Conservation (phyloP, 148 eudicot genomes). For the Nepenthes gracilis region DNA sequence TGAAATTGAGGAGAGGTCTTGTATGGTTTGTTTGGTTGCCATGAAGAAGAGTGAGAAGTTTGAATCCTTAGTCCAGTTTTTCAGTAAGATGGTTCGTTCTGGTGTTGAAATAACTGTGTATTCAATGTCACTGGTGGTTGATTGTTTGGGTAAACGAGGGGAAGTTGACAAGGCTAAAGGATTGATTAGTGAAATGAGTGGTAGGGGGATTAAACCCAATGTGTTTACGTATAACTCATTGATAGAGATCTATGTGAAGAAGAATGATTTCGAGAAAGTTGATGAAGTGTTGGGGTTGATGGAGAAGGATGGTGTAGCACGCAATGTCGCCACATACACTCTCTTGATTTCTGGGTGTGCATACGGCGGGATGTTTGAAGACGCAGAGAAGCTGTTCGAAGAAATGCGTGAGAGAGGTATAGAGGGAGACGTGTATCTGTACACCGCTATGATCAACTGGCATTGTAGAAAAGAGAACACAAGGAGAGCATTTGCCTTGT, state of each 20-base stretch:
- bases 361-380: conserved; percentile 34
- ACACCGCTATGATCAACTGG: conserved; percentile 51
- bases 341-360: conserved; percentile 43
- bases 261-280: conserved; percentile 26
- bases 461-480: conserved; percentile 37
- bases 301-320: conserved; percentile 41
- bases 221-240: conserved; percentile 54
- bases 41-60: conserved; percentile 32
- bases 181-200: conserved; percentile 28
- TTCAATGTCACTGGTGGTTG: conserved; percentile 57
- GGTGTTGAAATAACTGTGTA: conserved; percentile 56
- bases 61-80: conserved; percentile 35
- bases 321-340: conserved; percentile 59
- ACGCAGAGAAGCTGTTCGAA: conserved; percentile 44
- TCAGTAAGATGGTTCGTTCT: conserved; percentile 46
- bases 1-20: conserved; percentile 62
- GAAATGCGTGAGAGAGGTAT: conserved; percentile 45
- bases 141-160: conserved; percentile 50
- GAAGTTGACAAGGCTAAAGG: conserved; percentile 43
- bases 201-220: conserved; percentile 47
- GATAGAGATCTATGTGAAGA: conserved; percentile 44
- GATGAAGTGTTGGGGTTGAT: conserved; percentile 32
- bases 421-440: conserved; percentile 39
- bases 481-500: conserved; percentile 52
- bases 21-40: conserved; percentile 70